These are phyloP conservation scores for Citrus medica DNA, from an alignment of 345 rosid species.

Conservation along the genomic window DNA sequence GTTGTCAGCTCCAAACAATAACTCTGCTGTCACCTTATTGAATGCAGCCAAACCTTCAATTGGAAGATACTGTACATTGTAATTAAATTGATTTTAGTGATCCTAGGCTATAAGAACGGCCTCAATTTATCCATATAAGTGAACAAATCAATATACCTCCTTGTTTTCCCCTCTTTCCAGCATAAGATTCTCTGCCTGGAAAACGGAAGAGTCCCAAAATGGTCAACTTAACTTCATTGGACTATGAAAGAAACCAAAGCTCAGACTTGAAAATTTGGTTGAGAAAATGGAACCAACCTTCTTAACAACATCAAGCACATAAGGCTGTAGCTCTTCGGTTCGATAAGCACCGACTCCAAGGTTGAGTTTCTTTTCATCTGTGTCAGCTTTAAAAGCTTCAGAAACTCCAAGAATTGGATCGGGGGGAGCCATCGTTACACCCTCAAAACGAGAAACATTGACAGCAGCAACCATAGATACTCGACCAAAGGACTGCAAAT, in stretches of 20 bases:
- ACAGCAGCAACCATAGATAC: slow-evolving; percentile 62
- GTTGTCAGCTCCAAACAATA: slow-evolving; percentile 80
- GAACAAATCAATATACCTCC: slow-evolving; percentile 57
- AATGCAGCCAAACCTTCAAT: slow-evolving; percentile 98
- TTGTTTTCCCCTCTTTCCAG: slow-evolving; percentile 89
- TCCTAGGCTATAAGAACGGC: neutral
- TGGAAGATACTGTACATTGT: slow-evolving; percentile 75
- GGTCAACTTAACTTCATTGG: slow-evolving; percentile 1
- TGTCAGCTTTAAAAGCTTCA: slow-evolving; percentile 90
- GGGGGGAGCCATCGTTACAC: slow-evolving; percentile 91
- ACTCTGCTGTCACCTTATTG: slow-evolving; percentile 88
- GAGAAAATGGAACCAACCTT: slow-evolving; percentile 46
- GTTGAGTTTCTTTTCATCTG: slow-evolving; percentile 75
- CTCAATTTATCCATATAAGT: neutral
- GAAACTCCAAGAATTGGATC: slow-evolving; percentile 98
- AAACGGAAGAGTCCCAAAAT: slow-evolving; percentile 4
- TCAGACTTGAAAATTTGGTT: neutral
- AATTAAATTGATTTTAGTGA: slow-evolving; percentile 11
- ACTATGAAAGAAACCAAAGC: neutral
- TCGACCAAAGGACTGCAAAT: slow-evolving; percentile 59
- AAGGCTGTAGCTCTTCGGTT: slow-evolving; percentile 91
- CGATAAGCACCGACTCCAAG: slow-evolving; percentile 99
- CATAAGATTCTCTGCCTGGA: slow-evolving; percentile 86
- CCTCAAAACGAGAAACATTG: slow-evolving; percentile 78
- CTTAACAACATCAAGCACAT: slow-evolving; percentile 91